Evolutionary conservation across 345 rosid genomes (phyloP), one percentile per base, ranked within the genome.

Genomic region (Mercurialis annua): DNA sequence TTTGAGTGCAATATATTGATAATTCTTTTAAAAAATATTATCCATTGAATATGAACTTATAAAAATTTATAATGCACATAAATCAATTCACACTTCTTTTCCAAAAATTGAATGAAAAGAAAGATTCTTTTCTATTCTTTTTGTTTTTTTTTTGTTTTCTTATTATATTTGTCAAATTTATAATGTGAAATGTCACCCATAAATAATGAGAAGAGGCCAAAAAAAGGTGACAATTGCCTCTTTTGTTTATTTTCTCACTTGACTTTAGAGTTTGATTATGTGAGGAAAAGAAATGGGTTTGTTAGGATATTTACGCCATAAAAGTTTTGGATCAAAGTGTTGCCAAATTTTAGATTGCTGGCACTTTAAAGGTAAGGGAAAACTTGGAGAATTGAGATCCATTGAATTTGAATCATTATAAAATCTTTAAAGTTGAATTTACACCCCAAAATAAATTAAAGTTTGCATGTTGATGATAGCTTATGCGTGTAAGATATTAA

Each of bases 401-500:
- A 40, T 40, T 40, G 8, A 40, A 40, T 7, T 40, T 40, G 8
- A 40, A 40, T 7, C 44, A 40, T 40, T 40, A 14, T 1, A 36
- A 40, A 40, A 40, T 40, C 8, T 40, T 3, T 2, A 40, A 40
- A 40, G 44, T 40, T 8, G 6, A 40, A 40, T 40, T 9, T n/a
- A n/a, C n/a, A n/a, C n/a, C n/a, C 20, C 4, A 11, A 34, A 36
- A 55, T 16, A 40, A 10, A 9, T 51, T 8, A 2, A 2, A 11
- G 1, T 42, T 54, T 55, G 29, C 10, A 20, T 34, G 27, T 21
- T 64, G 57, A 24, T 51, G 23, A 23, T 21, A 23, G 54, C 16
- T 64, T 33, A 11, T 26, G 61, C 40, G 38, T 53, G 69, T 60
- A 65, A 65, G 60, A 40, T 44, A 33, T 15, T 4, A 34, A n/a